A percentile compares a stretch with the other conserved stretches of the same genome.
Conservation (phyloP, 2,329 filamentous ascomycete genomes). For the Fusarium armeniacum region DNA sequence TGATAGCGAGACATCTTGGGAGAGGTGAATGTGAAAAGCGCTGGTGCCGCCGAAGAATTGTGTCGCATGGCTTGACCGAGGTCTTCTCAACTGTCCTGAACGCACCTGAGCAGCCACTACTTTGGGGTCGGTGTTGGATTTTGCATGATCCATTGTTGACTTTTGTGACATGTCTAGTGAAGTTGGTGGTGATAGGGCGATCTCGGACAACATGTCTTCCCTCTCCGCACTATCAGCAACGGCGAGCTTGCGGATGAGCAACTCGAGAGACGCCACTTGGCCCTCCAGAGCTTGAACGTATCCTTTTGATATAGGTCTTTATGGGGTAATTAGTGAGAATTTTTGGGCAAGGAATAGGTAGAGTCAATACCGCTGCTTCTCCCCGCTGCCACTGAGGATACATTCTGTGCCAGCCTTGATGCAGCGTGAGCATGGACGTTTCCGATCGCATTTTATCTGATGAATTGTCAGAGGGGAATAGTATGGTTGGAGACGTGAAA, state of each 20-base stretch:
- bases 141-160: slow-evolving; percentile 37
- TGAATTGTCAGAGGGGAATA: not conserved
- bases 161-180: slow-evolving; percentile 36
- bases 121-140: slow-evolving; percentile 50
- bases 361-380: slow-evolving; percentile 58
- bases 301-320: slow-evolving; percentile 60
- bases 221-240: slow-evolving; percentile 57
- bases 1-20: slow-evolving; percentile 47
- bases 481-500: not conserved
- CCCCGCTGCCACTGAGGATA: slow-evolving; percentile 57
- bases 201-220: slow-evolving; percentile 59
- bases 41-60: slow-evolving; percentile 66
- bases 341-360: not conserved
- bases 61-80: slow-evolving; percentile 57
- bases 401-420: slow-evolving; percentile 58
- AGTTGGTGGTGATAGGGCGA: slow-evolving; percentile 50
- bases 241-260: slow-evolving; percentile 61
- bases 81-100: slow-evolving; percentile 56
- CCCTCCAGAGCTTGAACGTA: slow-evolving; percentile 64
- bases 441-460: slow-evolving; percentile 68
- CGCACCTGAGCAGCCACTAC: slow-evolving; percentile 53
- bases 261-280: slow-evolving; percentile 61
- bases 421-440: slow-evolving; percentile 65
- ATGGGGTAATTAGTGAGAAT: not conserved
- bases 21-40: slow-evolving; percentile 59